Conservation (phyloP, 139 green algal genomes). For the Astrephomene gubernaculifera region DNA sequence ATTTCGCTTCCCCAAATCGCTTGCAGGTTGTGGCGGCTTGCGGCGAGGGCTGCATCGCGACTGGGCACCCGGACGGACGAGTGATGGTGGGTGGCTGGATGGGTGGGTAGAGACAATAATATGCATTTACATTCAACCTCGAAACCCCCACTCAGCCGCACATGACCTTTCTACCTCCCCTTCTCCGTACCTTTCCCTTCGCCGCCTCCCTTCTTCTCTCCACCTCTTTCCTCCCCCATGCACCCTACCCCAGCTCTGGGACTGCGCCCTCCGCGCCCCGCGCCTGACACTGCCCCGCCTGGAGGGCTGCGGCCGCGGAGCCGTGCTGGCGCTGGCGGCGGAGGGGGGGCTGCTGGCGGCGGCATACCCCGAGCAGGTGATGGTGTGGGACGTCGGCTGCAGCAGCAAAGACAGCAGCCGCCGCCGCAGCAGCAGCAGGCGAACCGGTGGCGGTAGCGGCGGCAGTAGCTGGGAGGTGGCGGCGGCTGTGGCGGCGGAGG, state of each 20-base stretch:
- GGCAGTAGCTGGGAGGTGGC: not conserved
- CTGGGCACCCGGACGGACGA: constrained; percentile 13
- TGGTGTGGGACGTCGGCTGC: constrained; percentile 23
- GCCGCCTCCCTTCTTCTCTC: too few species aligned
- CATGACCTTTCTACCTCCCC: too few species aligned
- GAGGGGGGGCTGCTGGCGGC: constrained; percentile 7
- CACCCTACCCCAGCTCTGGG: constrained; percentile 26
- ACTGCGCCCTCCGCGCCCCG: not conserved
- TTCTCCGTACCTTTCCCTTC: too few species aligned
- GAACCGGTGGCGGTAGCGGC: not conserved
- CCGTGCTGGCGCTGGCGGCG: constrained; percentile 8
- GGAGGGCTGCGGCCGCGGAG: constrained; percentile 17
- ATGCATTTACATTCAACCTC: too few species aligned
- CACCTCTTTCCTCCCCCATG: too few species aligned
- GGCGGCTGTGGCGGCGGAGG: not conserved
- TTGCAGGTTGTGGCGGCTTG: constrained; percentile 17
- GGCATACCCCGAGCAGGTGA: not conserved
- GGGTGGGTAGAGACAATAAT: too few species aligned
- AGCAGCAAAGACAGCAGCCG: not conserved
- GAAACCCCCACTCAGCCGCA: too few species aligned
- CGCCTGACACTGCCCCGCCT: not conserved
- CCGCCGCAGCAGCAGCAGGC: not conserved
- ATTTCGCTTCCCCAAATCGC: too few species aligned
- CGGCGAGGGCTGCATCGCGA: not conserved
- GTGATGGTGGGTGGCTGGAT: constrained; percentile 11